phyloP scores from a whole-genome alignment of 306 rosid species.

The cucumber (Cucumis sativus) region DNA sequence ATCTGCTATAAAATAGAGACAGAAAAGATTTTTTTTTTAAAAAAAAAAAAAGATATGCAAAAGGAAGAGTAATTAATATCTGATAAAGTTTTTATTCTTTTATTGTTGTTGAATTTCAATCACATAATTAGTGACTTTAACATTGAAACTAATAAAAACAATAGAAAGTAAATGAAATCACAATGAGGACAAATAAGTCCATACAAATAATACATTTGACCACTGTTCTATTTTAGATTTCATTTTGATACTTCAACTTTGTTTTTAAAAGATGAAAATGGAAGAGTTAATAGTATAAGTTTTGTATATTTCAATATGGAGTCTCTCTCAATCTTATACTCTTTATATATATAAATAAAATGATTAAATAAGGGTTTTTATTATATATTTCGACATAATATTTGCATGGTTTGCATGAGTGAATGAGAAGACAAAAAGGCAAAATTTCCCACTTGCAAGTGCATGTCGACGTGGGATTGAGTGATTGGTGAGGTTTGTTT shows the following conservation, averaged over 20 bases:
- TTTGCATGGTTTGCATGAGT: slow-evolving; percentile 9
- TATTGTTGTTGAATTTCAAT: not conserved
- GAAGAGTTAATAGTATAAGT: too few species aligned
- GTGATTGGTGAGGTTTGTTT: not conserved
- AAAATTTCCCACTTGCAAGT: not conserved
- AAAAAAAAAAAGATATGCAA: too few species aligned
- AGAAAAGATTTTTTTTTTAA: too few species aligned
- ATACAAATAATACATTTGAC: not conserved
- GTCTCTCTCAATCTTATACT: too few species aligned
- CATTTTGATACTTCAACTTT: too few species aligned
- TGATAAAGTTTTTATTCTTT: not conserved
- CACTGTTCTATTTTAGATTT: not conserved
- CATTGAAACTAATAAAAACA: not conserved
- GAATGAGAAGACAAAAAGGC: not conserved
- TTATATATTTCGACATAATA: not conserved
- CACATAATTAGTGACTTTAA: not conserved
- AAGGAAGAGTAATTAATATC: not conserved
- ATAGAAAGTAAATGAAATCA: not conserved
- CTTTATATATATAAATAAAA: not conserved
- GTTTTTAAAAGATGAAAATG: too few species aligned
- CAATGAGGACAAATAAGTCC: not conserved
- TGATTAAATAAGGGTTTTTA: not conserved
- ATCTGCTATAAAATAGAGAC: too few species aligned
- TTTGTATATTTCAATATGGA: too few species aligned
- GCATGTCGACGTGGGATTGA: not conserved